These are phyloP conservation scores for Zoysia pacifica DNA, from an alignment of 176 grass and related monocot genomes.

Conservation along the genomic window DNA sequence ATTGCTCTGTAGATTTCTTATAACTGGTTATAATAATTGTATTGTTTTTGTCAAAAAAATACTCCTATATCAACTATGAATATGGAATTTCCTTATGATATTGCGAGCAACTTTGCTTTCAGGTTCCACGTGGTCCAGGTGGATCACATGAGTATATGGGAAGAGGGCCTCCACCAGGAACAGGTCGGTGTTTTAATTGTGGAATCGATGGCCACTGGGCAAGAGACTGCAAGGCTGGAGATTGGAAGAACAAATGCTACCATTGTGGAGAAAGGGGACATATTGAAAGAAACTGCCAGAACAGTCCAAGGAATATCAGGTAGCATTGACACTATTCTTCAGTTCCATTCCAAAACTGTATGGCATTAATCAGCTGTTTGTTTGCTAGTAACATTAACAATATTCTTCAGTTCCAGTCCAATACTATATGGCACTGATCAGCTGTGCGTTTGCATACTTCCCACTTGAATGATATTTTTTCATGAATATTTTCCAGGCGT, in stretches of 20 bases:
- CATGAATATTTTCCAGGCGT: slow-evolving; percentile 39
- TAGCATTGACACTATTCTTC: slow-evolving; percentile 10
- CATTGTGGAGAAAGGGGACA: slow-evolving; percentile 93
- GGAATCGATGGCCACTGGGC: slow-evolving; percentile 98
- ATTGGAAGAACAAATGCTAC: slow-evolving; percentile 99
- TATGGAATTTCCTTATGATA: not conserved
- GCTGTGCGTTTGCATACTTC: not conserved
- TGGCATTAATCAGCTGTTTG: not conserved
- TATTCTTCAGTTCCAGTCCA: not conserved
- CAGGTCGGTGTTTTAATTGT: slow-evolving; percentile 97
- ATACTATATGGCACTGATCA: not conserved
- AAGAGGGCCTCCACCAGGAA: slow-evolving; percentile 92
- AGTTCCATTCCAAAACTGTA: not conserved
- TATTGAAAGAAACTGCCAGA: slow-evolving; percentile 97
- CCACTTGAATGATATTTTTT: not conserved
- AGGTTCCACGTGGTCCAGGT: slow-evolving; percentile 77
- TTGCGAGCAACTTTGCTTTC: slow-evolving; percentile 1
- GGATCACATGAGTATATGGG: slow-evolving; percentile 81
- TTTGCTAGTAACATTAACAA: slow-evolving; percentile 23
- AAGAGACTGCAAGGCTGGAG: slow-evolving; percentile 91
- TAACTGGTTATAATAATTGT: not conserved
- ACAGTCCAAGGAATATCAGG: slow-evolving; percentile 76
- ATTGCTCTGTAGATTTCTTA: not conserved
- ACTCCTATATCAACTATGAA: not conserved
- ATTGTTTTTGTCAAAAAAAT: not conserved